These are phyloP conservation scores for Nannochloropsis oceanica DNA, from an alignment of 108 stramenopile genomes.

Conservation along the genomic window DNA sequence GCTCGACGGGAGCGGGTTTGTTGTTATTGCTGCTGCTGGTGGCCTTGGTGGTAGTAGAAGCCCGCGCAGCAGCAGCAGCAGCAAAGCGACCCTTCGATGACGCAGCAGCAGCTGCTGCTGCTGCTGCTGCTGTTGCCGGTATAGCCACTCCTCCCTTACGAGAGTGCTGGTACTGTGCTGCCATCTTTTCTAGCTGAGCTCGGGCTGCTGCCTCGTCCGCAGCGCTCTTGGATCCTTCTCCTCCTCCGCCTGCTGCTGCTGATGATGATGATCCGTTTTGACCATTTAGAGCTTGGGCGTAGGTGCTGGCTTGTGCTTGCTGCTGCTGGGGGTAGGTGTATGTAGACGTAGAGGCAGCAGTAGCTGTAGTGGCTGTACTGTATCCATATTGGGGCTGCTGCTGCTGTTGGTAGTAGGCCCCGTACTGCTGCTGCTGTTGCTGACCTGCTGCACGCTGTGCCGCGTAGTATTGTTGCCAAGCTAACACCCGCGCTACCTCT, in stretches of 20 bases:
- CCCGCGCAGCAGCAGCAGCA: no score
- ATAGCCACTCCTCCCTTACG: no score
- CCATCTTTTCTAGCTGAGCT: background rate
- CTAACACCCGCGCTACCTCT: background rate
- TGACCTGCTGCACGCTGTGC: background rate
- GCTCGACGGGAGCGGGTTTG: background rate
- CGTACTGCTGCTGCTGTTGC: background rate
- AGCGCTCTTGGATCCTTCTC: no score
- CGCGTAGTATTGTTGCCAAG: background rate
- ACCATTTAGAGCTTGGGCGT: background rate
- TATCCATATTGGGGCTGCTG: background rate
- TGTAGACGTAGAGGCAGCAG: no score
- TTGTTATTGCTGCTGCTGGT: no score
- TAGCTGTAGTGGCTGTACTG: no score
- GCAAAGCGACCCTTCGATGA: no score
- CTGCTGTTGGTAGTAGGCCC: background rate
- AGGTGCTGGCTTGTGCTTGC: background rate
- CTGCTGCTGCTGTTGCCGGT: no score
- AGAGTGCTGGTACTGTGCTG: background rate
- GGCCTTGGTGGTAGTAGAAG: no score
- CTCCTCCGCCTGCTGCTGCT: no score
- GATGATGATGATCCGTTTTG: no score
- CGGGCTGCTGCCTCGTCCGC: background rate
- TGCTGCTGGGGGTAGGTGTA: background rate
- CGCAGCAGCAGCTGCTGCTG: no score